These are phyloP conservation scores for Trichophyton schoenleinii DNA, from an alignment of 2,329 filamentous ascomycete species.

Conservation along the genomic window DNA sequence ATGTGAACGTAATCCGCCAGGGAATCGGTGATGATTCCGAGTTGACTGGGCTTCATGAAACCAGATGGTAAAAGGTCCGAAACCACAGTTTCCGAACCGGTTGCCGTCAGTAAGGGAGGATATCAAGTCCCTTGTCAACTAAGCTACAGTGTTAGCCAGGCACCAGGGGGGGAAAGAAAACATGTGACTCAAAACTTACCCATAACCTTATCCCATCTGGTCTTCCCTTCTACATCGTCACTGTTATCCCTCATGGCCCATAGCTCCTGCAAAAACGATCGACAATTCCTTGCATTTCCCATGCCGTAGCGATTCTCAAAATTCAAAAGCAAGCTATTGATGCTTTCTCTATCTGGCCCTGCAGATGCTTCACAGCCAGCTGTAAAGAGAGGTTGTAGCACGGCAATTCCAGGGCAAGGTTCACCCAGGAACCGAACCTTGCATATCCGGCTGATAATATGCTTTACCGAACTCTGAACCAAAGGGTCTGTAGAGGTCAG, in stretches of 20 bases:
- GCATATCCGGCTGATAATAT: slow-evolving; percentile 11
- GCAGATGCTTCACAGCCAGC: slow-evolving; percentile 47
- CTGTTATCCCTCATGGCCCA: slow-evolving; percentile 30
- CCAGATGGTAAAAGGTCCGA: no score
- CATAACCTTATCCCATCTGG: slow-evolving; percentile 16
- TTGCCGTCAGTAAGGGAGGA: slow-evolving; percentile 11
- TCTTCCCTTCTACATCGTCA: slow-evolving; percentile 11
- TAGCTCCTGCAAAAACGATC: slow-evolving; percentile 49
- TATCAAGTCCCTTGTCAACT: slow-evolving; percentile 15
- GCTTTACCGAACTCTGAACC: slow-evolving; percentile 12
- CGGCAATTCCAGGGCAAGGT: slow-evolving; percentile 46
- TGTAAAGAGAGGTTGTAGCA: slow-evolving; percentile 54
- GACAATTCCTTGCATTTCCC: slow-evolving; percentile 51
- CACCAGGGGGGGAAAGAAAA: background rate
- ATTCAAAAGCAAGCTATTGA: slow-evolving; percentile 40
- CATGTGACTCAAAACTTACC: slow-evolving; percentile 7
- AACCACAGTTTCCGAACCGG: background rate
- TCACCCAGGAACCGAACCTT: slow-evolving; percentile 12
- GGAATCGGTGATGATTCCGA: no score
- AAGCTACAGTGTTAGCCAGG: background rate
- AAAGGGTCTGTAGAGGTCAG: slow-evolving; percentile 13
- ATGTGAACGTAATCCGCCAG: no score
- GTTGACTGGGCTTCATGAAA: no score
- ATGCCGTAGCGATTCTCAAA: slow-evolving; percentile 49
- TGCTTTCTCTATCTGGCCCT: slow-evolving; percentile 40